These are phyloP conservation scores for Pseudocercospora ulei DNA, from an alignment of 2,329 filamentous ascomycete species.

Conservation along the genomic window DNA sequence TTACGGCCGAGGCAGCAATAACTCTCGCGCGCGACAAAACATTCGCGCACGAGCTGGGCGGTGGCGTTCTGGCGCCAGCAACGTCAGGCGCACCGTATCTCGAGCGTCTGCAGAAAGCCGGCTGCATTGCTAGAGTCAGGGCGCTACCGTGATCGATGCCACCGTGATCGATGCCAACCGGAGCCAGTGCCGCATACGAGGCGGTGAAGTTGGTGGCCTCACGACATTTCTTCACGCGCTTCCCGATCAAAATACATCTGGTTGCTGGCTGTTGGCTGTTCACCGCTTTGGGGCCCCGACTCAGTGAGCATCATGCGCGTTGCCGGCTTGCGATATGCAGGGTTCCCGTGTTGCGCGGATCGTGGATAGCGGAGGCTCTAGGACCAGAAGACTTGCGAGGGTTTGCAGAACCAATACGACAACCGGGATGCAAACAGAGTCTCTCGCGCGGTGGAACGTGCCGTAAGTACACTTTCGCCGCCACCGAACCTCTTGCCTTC, in stretches of 20 bases:
- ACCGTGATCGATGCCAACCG: conserved; percentile 8
- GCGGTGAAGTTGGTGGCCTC: conserved; percentile 14
- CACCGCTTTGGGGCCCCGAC: conserved; percentile 12
- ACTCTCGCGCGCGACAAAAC: conserved; percentile 53
- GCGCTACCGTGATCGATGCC: conserved; percentile 27
- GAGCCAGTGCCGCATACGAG: conserved; percentile 7
- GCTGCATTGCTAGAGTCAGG: conserved; percentile 51
- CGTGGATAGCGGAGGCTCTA: conserved; percentile 5
- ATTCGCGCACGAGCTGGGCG: conserved; percentile 46
- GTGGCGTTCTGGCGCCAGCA: conserved; percentile 63
- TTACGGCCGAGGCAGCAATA: conserved; percentile 55
- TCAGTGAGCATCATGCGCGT: conserved; percentile 1
- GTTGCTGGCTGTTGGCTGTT: conserved; percentile 16
- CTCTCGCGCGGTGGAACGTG: conserved; percentile 5
- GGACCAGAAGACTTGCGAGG: conserved; percentile 8
- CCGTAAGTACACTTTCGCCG: conserved; percentile 4
- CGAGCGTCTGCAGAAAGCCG: conserved; percentile 51
- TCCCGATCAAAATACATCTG: conserved; percentile 10
- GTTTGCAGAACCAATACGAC: conserved; percentile 6
- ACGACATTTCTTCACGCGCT: conserved; percentile 12
- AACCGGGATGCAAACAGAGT: conserved; percentile 4
- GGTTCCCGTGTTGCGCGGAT: conserved; percentile 13
- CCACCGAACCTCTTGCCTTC: background rate
- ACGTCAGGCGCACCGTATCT: conserved; percentile 59
- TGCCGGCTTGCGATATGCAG: conserved; percentile 10